phyloP scores from a whole-genome alignment of 768 basidiomycete species.

The Flagelloscypha sp. region DNA sequence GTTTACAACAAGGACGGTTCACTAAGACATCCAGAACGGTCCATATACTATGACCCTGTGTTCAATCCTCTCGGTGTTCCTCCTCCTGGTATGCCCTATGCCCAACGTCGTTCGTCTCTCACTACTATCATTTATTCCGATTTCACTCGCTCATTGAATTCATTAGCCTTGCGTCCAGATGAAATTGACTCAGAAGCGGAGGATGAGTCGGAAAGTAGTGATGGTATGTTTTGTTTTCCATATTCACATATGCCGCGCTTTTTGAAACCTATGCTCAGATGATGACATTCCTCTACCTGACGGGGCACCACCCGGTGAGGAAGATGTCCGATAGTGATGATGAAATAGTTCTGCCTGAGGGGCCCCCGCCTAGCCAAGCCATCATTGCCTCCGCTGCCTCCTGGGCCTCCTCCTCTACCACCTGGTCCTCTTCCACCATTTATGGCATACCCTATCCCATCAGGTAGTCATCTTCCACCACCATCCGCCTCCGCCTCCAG shows the following conservation, averaged over 20 bases:
- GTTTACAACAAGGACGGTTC: constrained; percentile 78
- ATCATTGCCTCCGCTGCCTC: constrained; percentile 21
- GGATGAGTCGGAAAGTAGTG: too few species aligned
- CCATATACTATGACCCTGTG: constrained; percentile 86
- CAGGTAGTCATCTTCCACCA: constrained; percentile 12
- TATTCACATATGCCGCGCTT: constrained; percentile 1
- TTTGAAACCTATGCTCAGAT: constrained; percentile 22
- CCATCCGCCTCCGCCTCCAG: constrained; percentile 14
- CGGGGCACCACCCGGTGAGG: constrained; percentile 51
- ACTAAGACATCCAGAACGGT: constrained; percentile 84
- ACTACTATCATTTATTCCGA: neutral
- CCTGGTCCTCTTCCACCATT: constrained; percentile 19
- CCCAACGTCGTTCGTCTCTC: constrained; percentile 62
- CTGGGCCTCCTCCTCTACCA: constrained; percentile 19
- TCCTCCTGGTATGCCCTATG: constrained; percentile 96
- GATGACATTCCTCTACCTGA: constrained; percentile 62
- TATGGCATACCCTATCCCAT: constrained; percentile 14
- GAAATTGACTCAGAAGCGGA: constrained; percentile 63
- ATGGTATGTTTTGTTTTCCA: constrained; percentile 18
- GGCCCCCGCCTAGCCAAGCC: constrained; percentile 48
- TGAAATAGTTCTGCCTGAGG: constrained; percentile 85
- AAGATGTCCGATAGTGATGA: constrained; percentile 55
- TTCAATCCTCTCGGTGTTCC: constrained; percentile 93
- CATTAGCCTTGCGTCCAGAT: constrained; percentile 48
- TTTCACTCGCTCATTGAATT: constrained; percentile 4